These are phyloP conservation scores for Helotiales sp. DNA, from an alignment of 2,329 filamentous ascomycete genomes.

Conservation along the genomic window DNA sequence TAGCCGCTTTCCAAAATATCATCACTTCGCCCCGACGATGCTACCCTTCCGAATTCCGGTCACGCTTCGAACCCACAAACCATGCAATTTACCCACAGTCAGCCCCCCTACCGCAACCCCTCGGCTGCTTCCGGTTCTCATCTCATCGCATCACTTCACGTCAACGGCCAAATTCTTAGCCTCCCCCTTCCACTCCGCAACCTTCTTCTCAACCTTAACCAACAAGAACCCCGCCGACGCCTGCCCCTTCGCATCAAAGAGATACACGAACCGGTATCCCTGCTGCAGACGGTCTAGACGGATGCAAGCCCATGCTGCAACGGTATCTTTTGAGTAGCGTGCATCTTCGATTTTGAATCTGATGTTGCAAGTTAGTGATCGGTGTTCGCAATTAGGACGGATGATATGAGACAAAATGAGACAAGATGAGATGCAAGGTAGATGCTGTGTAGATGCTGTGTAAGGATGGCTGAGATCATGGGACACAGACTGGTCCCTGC, in stretches of 20 bases:
- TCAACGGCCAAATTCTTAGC: too few relatives aligned
- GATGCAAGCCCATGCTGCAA: slow-evolving; percentile 88
- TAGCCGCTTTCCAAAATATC: too few relatives aligned
- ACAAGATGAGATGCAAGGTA: background rate
- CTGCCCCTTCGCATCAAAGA: slow-evolving; percentile 69
- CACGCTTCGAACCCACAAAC: too few relatives aligned
- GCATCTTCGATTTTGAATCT: slow-evolving; percentile 85
- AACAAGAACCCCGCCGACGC: slow-evolving; percentile 69
- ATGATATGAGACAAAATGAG: background rate
- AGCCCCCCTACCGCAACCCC: too few relatives aligned
- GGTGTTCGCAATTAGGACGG: background rate
- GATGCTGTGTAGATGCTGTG: too few relatives aligned
- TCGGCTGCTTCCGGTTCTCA: too few relatives aligned
- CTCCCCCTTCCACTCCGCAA: slow-evolving; percentile 10
- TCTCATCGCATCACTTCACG: too few relatives aligned
- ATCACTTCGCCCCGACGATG: too few relatives aligned
- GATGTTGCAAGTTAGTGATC: background rate
- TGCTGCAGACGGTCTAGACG: slow-evolving; percentile 75
- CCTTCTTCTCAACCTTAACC: slow-evolving; percentile 67
- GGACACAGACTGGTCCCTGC: too few relatives aligned
- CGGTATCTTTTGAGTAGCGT: slow-evolving; percentile 72
- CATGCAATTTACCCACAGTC: too few relatives aligned
- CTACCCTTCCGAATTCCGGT: too few relatives aligned
- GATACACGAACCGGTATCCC: slow-evolving; percentile 76
- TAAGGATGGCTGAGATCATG: too few relatives aligned